Percentiles rank a stretch among this genome's conserved stretches.
Conservation (phyloP, 1,284 basidiomycete genomes). For the Trametes polyzona region DNA sequence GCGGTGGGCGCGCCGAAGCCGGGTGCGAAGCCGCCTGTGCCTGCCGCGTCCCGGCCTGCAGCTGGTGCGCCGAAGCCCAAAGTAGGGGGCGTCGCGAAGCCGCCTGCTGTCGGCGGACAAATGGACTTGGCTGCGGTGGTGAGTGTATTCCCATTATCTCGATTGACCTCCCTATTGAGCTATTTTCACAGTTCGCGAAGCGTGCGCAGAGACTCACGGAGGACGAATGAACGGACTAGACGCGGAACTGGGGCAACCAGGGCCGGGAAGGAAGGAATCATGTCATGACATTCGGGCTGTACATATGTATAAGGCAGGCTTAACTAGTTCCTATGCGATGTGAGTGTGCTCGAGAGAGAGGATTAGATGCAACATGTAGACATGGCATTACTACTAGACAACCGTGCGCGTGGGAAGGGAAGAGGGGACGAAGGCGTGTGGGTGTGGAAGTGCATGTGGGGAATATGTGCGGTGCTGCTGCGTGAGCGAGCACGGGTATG, state of each 20-base stretch:
- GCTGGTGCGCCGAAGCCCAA: slow-evolving; percentile 33
- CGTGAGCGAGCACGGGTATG: slow-evolving; percentile 22
- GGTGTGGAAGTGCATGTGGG: no score
- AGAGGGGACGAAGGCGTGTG: neutral
- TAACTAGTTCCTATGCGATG: slow-evolving; percentile 26
- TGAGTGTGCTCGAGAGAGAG: slow-evolving; percentile 25
- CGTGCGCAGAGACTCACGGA: slow-evolving; percentile 68
- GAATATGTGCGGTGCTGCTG: slow-evolving; percentile 11
- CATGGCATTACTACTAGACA: slow-evolving; percentile 22
- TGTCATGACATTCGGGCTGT: slow-evolving; percentile 20
- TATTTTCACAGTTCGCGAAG: slow-evolving; percentile 58
- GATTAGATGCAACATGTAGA: slow-evolving; percentile 28
- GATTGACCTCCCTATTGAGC: slow-evolving; percentile 12
- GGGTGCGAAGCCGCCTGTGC: slow-evolving; percentile 60
- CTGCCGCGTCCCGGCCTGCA: slow-evolving; percentile 54
- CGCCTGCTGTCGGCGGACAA: slow-evolving; percentile 59
- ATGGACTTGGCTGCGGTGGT: slow-evolving; percentile 83
- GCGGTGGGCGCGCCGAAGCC: slow-evolving; percentile 42
- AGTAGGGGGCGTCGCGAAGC: slow-evolving; percentile 37
- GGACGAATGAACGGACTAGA: slow-evolving; percentile 30
- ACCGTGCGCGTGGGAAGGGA: neutral
- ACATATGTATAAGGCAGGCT: slow-evolving; percentile 27
- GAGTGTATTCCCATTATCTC: slow-evolving; percentile 37
- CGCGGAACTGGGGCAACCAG: neutral
- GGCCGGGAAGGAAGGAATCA: slow-evolving; percentile 10